Evolutionary conservation across 257 asterid species (phyloP), one percentile per base, ranked within the genome.

Genomic region (Ehretia macrophylla): DNA sequence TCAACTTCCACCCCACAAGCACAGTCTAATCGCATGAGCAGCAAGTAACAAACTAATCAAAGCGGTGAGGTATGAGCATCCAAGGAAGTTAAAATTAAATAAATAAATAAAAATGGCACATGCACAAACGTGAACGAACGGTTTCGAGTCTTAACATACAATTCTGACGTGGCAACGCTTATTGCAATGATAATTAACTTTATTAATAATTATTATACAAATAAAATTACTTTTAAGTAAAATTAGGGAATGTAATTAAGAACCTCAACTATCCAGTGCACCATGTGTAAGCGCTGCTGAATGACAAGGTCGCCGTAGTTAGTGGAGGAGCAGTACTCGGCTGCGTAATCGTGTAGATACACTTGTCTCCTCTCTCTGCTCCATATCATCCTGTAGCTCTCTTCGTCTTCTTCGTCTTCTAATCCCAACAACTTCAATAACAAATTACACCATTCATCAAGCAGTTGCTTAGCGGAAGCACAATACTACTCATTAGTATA

Each of bases 231-330:
- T 27, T n/a, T n/a, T n/a, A n/a, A n/a, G n/a, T n/a, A n/a, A n/a
- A n/a, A n/a, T n/a, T n/a, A n/a, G n/a, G n/a, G n/a, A n/a, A n/a
- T n/a, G n/a, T n/a, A n/a, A n/a, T n/a, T n/a, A n/a, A n/a, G n/a
- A 62, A 89, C 99, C 97, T 89, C 95, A 59, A 88, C 74, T 64
- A 92, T 92, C 99, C 96, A 88, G 69, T 88, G 93, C 56, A 88
- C 95, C 99, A 92, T 88, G 45, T 68, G 77, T 45, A 79, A 63
- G 56, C 99, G 95, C 66, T 92, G 95, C 80, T 86, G 88, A 68
- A 86, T 71, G 70, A 92, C 77, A 53, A 84, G 84, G 23, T 84
- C 85, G 10, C 99, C 97, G 51, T 67, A 75, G 57, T 72, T 79
- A 21, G 89, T 84, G 51, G 70, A 32, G 56, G 72, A 77, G 66